Conservation (phyloP, 2,329 filamentous ascomycete species). For the Pseudogymnoascus sp. region DNA sequence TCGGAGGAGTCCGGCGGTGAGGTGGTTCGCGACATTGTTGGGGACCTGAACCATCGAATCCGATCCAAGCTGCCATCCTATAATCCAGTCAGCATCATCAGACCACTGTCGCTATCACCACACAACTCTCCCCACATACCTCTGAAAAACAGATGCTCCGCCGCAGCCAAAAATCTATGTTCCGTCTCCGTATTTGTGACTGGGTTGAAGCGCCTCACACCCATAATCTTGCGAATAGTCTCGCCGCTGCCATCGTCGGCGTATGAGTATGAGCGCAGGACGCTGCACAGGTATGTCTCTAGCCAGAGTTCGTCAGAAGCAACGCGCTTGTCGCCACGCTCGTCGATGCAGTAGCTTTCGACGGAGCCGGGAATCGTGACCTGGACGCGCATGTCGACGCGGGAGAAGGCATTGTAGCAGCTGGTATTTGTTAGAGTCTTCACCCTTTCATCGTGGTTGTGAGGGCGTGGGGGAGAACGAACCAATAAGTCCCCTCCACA, state of each 20-base stretch:
- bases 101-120: neutral
- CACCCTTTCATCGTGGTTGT: neutral
- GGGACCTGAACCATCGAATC: conserved; percentile 97
- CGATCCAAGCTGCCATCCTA: conserved; percentile 90
- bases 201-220: conserved; percentile 94
- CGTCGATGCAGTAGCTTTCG: conserved; percentile 95
- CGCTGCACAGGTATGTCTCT: conserved; percentile 93
- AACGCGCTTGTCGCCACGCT: conserved; percentile 88
- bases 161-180: conserved; percentile 89
- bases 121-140: conserved; percentile 43
- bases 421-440: conserved; percentile 34
- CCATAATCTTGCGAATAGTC: conserved; percentile 92
- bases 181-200: conserved; percentile 98
- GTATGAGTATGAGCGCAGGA: conserved; percentile 90
- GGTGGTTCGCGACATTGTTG: conserved; percentile 91
- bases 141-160: conserved; percentile 90
- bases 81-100: conserved; percentile 18
- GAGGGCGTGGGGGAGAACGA: conserved; percentile 27
- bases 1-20: conserved; percentile 86
- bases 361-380: conserved; percentile 95
- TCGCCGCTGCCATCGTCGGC: conserved; percentile 93
- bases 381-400: conserved; percentile 96
- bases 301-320: conserved; percentile 93
- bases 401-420: conserved; percentile 99
- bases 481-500: conserved; percentile 92